These are phyloP conservation scores for Macrolepiota dolichaula DNA, from an alignment of 768 basidiomycete species.

Conservation along the genomic window DNA sequence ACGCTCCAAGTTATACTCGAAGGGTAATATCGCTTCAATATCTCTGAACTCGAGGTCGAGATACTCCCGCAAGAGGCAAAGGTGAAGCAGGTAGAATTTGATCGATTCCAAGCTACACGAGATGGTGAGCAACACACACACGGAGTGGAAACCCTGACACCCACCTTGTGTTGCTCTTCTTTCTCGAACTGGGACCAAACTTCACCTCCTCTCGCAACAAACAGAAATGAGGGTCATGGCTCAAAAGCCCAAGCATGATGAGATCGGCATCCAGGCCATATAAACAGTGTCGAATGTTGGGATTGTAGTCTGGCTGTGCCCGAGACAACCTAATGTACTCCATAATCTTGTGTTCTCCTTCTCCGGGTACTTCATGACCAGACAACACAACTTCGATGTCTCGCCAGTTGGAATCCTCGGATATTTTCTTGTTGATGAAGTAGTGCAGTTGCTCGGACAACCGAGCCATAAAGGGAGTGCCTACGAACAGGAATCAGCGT, in stretches of 20 bases:
- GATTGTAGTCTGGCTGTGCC: slow-evolving; percentile 94
- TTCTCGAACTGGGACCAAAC: slow-evolving; percentile 80
- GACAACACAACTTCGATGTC: slow-evolving; percentile 90
- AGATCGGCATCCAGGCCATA: slow-evolving; percentile 98
- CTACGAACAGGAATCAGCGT: slow-evolving; percentile 30
- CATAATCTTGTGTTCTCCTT: slow-evolving; percentile 99
- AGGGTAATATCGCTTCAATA: slow-evolving; percentile 63
- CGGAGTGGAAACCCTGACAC: slow-evolving; percentile 6
- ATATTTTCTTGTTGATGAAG: slow-evolving; percentile 97
- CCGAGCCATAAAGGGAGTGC: slow-evolving; percentile 92
- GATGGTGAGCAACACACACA: slow-evolving; percentile 19
- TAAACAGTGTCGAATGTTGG: slow-evolving; percentile 94
- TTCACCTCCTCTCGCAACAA: slow-evolving; percentile 97
- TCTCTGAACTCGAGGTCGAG: slow-evolving; percentile 91
- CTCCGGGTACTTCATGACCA: slow-evolving; percentile 97
- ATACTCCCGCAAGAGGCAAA: slow-evolving; percentile 95
- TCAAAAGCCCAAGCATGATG: slow-evolving; percentile 95
- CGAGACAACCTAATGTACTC: slow-evolving; percentile 95
- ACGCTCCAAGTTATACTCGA: slow-evolving; percentile 86
- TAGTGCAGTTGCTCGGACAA: slow-evolving; percentile 92
- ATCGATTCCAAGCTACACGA: slow-evolving; percentile 59
- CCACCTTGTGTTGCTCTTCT: slow-evolving; percentile 59
- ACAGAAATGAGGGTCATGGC: slow-evolving; percentile 99
- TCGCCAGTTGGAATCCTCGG: slow-evolving; percentile 95
- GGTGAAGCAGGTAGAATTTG: slow-evolving; percentile 93